Evolutionary conservation across 768 basidiomycete genomes (phyloP), one percentile per base, ranked within the genome.

Genomic region (Pulveroboletus ravenelii): DNA sequence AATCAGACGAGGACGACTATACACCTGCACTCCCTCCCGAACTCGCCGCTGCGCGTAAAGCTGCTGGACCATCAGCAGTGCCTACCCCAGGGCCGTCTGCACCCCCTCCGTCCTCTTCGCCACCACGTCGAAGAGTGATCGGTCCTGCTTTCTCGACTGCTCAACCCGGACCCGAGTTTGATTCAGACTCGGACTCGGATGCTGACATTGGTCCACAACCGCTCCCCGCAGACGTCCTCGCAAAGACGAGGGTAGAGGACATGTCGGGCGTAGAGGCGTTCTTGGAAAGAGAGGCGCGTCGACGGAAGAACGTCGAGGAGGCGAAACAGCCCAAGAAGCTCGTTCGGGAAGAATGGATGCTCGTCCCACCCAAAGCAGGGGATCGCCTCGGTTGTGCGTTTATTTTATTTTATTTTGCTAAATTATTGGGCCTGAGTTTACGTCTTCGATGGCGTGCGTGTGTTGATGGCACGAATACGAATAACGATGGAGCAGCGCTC

Each of bases 271-370:
- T 93, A 5, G 70, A 79, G 41, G 87, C 89, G 65, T 97, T 97
- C 55, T 68, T 92, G 62, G 91, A 90, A 63, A 76, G 80, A 47
- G 94, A 99, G 67, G 88, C 89, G 61, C 79, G 84, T 52, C 74
- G 88, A 54, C 72, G 79, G 49, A 84, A 87, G 59, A 74, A 82
- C 51, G 73, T 83, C 30, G 87, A 92, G 81, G 92, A 89, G 73
- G 87, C 84, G 2, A 70, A 75, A 10, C 85, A 87, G 59, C 89
- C 89, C 10, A 93, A 92, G 66, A 78, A 79, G 35, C 72, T 82
- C 35, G 73, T 91, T 66, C 82, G 96, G 38, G 91, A 97, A 17
- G 93, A 94, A 66, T 99, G 96, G 96, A 99, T 99, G 96, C 77
- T 98, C 40, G 87, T 88, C 1, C 95, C 95, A 2, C 95, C 96